phyloP scores from a whole-genome alignment of 2,329 filamentous ascomycete species.

The Apiospora kogelbergensis region DNA sequence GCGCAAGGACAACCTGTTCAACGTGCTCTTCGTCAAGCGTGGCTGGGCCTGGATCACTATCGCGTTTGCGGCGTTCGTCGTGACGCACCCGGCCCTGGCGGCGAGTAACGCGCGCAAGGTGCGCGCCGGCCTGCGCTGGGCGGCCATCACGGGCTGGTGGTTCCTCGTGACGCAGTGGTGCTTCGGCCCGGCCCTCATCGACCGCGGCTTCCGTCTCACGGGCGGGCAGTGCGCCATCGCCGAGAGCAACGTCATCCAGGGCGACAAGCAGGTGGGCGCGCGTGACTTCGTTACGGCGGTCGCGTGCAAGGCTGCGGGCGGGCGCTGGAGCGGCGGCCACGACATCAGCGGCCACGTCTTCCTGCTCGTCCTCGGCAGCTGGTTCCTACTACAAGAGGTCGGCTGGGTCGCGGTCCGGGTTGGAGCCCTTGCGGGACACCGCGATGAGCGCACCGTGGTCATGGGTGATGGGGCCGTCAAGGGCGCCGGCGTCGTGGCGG shows the following conservation, averaged over 20 bases:
- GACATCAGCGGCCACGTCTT: slow-evolving; percentile 97
- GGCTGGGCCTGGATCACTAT: slow-evolving; percentile 90
- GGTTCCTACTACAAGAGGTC: slow-evolving; percentile 80
- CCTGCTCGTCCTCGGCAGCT: slow-evolving; percentile 80
- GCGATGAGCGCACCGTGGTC: slow-evolving; percentile 66
- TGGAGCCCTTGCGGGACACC: slow-evolving; percentile 37
- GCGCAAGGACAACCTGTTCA: slow-evolving; percentile 89
- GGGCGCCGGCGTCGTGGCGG: slow-evolving; percentile 52
- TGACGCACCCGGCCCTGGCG: slow-evolving; percentile 61
- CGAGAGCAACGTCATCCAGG: slow-evolving; percentile 44
- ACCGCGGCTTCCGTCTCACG: slow-evolving; percentile 84
- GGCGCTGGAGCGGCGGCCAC: slow-evolving; percentile 87
- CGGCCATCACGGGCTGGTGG: slow-evolving; percentile 75
- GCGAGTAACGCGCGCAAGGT: slow-evolving; percentile 38
- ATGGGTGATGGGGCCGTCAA: slow-evolving; percentile 67
- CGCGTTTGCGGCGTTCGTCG: slow-evolving; percentile 69
- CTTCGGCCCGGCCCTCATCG: slow-evolving; percentile 87
- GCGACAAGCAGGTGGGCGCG: slow-evolving; percentile 36
- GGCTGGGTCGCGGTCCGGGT: slow-evolving; percentile 55
- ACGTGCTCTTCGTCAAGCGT: slow-evolving; percentile 88
- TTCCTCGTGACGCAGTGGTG: slow-evolving; percentile 92
- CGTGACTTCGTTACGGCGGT: slow-evolving; percentile 64
- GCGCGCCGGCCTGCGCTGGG: slow-evolving; percentile 68
- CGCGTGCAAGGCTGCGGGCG: slow-evolving; percentile 80
- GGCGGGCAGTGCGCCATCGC: slow-evolving; percentile 78